Base-by-base conservation (phyloP, 2,329 filamentous ascomycete species). In the Pestalotiopsis sp. region DNA sequence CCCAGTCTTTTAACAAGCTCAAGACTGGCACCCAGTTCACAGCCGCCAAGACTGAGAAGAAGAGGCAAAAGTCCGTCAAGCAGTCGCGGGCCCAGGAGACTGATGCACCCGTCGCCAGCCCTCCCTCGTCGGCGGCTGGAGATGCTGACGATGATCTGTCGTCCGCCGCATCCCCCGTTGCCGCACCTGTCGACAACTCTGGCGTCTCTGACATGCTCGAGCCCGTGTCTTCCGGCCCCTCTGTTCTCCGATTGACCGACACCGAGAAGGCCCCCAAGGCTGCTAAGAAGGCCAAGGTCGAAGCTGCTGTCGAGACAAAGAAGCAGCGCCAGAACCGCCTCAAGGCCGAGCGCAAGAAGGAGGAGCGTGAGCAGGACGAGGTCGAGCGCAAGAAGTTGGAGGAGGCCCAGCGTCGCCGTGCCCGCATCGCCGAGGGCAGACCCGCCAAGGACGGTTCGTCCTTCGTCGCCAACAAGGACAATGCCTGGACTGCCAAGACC, bases 201-300 rank as follows among this genome's bases (percentile, higher is more conserved):
- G 93, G 93, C 77, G 89, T 98, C 68, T 92, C 92, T 67, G 95
- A 98, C 81, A 98, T 98, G 95, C 90, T 98, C 17, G 94, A 97
- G 81, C 85, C 92, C 63, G 82, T 88, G 58, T 80, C 88, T 2
- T 79, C 89, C 52, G 92, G 89, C 66, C 92, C 94, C 27, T 90
- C 91, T 0, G 89, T 97, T 62, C 85, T 98, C 70, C 93, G 93
- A 70, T 85, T 98, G 71, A 96, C 92, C 67, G 90, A 91, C 70
- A 78, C 88, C 81, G 76, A 87, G 82, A 78, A 89, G 86, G 82
- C 87, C 77, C 27, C 57, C 11, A 88, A 91, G 82, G 84, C 91
- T 81, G 82, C 86, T 71, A 90, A 90, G 82, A 84, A 87, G 75
- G 82, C 85, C 73, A 89, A 91, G 82, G 83, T 86, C 56, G 85